Conservation (phyloP, 352 stramenopile species). For the Phytophthora rubi region DNA sequence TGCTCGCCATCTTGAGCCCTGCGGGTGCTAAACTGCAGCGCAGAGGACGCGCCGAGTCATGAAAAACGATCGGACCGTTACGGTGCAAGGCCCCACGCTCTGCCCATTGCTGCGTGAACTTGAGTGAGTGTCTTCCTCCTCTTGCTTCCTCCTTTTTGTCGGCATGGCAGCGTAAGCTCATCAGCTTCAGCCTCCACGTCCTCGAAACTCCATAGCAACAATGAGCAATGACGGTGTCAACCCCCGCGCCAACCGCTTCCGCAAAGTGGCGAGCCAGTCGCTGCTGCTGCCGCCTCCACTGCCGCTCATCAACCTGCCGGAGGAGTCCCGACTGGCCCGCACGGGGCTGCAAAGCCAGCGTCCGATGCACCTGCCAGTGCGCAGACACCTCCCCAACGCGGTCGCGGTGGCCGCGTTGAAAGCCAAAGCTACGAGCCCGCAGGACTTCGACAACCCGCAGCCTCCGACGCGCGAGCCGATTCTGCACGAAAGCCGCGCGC, state of each 20-base stretch:
- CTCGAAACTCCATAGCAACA: not conserved
- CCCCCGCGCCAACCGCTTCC: constrained; percentile 34
- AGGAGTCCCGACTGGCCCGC: constrained; percentile 47
- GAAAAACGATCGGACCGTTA: not conserved
- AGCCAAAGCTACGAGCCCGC: not conserved
- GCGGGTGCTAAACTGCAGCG: not conserved
- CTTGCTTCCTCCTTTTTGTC: constrained; percentile 16
- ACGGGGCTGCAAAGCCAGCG: constrained; percentile 50
- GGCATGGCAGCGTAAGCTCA: constrained; percentile 16
- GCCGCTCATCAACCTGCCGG: constrained; percentile 63
- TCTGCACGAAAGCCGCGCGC: constrained; percentile 47
- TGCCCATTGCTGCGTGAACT: not conserved
- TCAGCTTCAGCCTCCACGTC: not conserved
- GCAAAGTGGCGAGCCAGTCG: constrained; percentile 24
- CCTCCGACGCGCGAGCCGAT: constrained; percentile 45
- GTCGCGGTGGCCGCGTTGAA: constrained; percentile 14
- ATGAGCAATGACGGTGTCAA: constrained; percentile 28
- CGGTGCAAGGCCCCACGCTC: not conserved
- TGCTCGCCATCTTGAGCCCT: constrained; percentile 41
- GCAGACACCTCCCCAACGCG: constrained; percentile 38
- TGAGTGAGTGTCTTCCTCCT: not conserved
- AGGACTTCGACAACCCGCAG: constrained; percentile 11
- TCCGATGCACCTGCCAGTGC: constrained; percentile 54
- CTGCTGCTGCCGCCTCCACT: constrained; percentile 63
- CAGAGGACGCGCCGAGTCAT: constrained; percentile 1